Base-by-base conservation (phyloP, 805 yeast genomes). In the Lipomyces orientalis region DNA sequence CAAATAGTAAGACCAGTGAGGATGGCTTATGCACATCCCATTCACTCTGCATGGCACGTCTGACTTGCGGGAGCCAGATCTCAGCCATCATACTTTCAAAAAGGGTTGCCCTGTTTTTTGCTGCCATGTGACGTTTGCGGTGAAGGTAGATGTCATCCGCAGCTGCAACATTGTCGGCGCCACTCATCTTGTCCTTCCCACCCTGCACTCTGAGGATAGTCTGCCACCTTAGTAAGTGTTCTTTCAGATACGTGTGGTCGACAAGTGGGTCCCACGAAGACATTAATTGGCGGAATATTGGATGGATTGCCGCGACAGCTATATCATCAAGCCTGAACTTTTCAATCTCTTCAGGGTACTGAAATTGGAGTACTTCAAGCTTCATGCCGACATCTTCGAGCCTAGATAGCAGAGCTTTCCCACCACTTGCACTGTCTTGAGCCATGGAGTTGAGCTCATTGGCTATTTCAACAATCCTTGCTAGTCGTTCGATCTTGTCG, bases 11-110 rank as follows among this genome's bases (percentile, higher is more conserved):
- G 6, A 84, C 74, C 0, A 81, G 82, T 12, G 81, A 62, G 58
- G 80, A 78, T 0, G 86, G 83, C 54, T 80, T 78, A 19, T 72
- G 61, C 4, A 79, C 73, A 8, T 79, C 69, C 87, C 87, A 84
- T 6, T 75, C 71, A 8, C 72, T 60, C 10, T 61, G 58, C 12
- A 83, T 74, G 12, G 74, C 74, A 0, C 71, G 46, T 1, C 73
- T 64, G 4, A 82, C 72, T 25, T 76, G 77, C 0, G 81, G 80
- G 2, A 76, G 70, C 84, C 85, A 83, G 3, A 74, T 60, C 4
- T 72, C 67, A 19, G 76, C 71, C 14, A 84, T 68, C 67, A 83
- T 64, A 39, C 79, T 74, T 54, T 81, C 83, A 63, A 79, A 81
- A 22, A 68, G 61, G 3, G 67, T 69, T 61, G 67, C 75, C 63